phyloP scores from a whole-genome alignment of 139 green algal genomes.

The Deuterostichococcus epilithicus region DNA sequence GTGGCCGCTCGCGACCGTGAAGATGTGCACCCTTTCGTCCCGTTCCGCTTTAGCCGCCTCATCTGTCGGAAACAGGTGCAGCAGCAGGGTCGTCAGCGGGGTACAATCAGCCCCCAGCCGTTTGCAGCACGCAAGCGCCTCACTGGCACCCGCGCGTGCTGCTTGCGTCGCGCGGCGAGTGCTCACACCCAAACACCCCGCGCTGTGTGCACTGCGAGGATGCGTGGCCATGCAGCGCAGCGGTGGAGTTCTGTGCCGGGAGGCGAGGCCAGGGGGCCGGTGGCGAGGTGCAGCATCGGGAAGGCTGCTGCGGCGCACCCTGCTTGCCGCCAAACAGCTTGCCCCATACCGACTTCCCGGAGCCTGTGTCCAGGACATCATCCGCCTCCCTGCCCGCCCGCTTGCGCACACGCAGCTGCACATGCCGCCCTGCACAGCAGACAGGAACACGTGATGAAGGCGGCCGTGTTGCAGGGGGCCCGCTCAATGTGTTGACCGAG shows the following conservation, averaged over 20 bases:
- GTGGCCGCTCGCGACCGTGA: conserved; percentile 94
- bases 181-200: too few species aligned
- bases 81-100: too few species aligned
- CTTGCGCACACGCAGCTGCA: conserved; percentile 78
- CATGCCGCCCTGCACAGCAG: conserved; percentile 58
- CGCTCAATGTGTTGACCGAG: not conserved
- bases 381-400: conserved; percentile 60
- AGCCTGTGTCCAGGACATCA: conserved; percentile 61
- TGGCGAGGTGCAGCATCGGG: too few species aligned
- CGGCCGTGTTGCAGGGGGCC: not conserved
- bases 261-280: too few species aligned
- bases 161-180: too few species aligned
- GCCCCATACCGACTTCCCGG: conserved; percentile 20
- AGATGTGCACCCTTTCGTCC: conserved; percentile 85
- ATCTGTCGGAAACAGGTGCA: not conserved
- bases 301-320: too few species aligned
- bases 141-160: not conserved
- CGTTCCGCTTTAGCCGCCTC: conserved; percentile 9
- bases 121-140: not conserved
- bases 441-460: too few species aligned
- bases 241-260: too few species aligned
- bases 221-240: too few species aligned
- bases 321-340: conserved; percentile 5
- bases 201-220: too few species aligned
- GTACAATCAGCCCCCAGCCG: not conserved